phyloP scores from a whole-genome alignment of 495 filamentous ascomycete species.

The Penicillium chermesinum region DNA sequence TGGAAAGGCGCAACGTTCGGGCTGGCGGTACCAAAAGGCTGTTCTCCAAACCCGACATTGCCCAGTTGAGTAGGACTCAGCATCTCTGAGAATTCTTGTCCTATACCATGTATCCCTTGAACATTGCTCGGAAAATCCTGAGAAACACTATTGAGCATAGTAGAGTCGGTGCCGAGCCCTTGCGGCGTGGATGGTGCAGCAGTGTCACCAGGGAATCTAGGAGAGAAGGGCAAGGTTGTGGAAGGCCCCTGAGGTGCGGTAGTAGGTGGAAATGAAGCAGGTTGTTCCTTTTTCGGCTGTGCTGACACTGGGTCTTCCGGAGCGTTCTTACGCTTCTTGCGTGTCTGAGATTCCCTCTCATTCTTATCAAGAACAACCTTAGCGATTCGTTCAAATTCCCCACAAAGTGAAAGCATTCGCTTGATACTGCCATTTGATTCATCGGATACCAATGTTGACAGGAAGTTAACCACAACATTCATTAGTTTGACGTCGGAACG shows the following conservation, averaged over 20 bases:
- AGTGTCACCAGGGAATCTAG: constrained; percentile 27
- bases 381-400: constrained; percentile 93
- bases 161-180: constrained; percentile 16
- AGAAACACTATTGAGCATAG: constrained; percentile 29
- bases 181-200: constrained; percentile 20
- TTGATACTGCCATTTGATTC: constrained; percentile 80
- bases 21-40: constrained; percentile 31
- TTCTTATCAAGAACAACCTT: constrained; percentile 86
- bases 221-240: constrained; percentile 30
- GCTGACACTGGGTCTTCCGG: constrained; percentile 30
- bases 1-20: constrained; percentile 58
- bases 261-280: constrained; percentile 17
- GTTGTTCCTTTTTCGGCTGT: constrained; percentile 22
- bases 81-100: constrained; percentile 37
- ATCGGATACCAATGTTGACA: constrained; percentile 69
- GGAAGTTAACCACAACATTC: constrained; percentile 86
- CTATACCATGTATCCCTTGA: constrained; percentile 29
- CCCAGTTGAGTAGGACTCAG: constrained; percentile 38
- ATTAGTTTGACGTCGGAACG: constrained; percentile 86
- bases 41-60: constrained; percentile 41
- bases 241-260: constrained; percentile 20
- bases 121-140: constrained; percentile 25
- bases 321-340: constrained; percentile 73
- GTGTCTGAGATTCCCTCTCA: constrained; percentile 70
- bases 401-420: constrained; percentile 87